Evolutionary conservation across 176 grass and related monocot genomes (phyloP), one percentile per base, ranked within the genome.

Genomic region (Panicum miliaceum): DNA sequence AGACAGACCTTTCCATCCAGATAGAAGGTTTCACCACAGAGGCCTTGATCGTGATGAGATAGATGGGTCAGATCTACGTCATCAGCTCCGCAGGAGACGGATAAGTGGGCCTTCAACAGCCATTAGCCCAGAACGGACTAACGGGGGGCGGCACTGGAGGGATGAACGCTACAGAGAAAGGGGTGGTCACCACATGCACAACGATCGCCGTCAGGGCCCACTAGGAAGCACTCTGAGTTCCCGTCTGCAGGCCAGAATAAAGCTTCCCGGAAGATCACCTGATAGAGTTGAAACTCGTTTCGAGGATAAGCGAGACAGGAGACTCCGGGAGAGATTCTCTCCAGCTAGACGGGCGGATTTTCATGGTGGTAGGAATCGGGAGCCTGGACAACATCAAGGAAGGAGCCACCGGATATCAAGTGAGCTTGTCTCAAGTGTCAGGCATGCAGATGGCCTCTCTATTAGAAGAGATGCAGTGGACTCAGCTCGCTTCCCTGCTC

Each of bases 211-310:
- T 41, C 88, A 84, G 68, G 77, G 64, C 37, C 66, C 63, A 75
- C 88, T 16, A 48, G 90, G 86, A 71, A 89, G 86, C 57, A 86
- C 79, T 23, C 61, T 92, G 47, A 90, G 90, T 62, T 84, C 85
- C 71, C 91, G 93, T 71, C 80, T 99, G 27, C 86, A 84, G 63
- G 91, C 93, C 58, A 94, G 96, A 92, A 99, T 99, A 85, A 92
- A 87, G 64, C 92, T 99, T 76, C 96, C 96, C 86, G 23, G 75
- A 82, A 99, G 78, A 80, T 89, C 86, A 45, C 76, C 79, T 58
- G 89, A 97, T 67, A 89, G 61, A 63, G 41, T 75, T 78, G 85
- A 86, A 85, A 68, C 63, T 63, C 84, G 48, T 64, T 76, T 67
- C 16, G 92, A 95, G 84, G 85, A 82, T 77, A 89, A 92, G 27